These are phyloP conservation scores for Fusarium nanum DNA, from an alignment of 2,329 filamentous ascomycete genomes.

Conservation along the genomic window DNA sequence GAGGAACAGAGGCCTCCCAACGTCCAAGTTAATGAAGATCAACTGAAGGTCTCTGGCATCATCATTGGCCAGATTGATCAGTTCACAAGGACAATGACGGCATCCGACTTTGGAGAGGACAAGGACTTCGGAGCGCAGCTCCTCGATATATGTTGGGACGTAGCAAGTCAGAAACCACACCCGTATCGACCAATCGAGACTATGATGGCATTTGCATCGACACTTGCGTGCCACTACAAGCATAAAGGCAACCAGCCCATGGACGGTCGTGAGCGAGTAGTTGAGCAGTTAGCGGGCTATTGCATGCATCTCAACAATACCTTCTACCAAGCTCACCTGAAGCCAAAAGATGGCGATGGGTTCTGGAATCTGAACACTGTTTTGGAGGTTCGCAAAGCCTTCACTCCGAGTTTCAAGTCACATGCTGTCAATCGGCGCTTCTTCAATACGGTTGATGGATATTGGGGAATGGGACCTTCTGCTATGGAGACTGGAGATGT, in stretches of 20 bases:
- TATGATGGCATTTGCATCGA: conserved; percentile 11
- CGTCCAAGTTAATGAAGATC: neutral
- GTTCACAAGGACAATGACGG: conserved; percentile 1
- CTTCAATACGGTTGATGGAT: neutral
- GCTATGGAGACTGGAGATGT: conserved; percentile 4
- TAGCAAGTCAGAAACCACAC: neutral
- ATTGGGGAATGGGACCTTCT: conserved; percentile 5
- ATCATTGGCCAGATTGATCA: conserved; percentile 2
- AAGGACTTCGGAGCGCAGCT: neutral
- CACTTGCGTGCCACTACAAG: neutral
- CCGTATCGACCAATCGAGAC: neutral
- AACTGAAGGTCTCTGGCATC: neutral
- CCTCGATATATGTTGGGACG: conserved; percentile 5
- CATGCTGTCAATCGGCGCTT: conserved; percentile 8
- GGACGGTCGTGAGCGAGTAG: neutral
- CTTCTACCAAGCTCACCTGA: neutral
- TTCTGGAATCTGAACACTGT: conserved; percentile 7
- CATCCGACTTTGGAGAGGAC: neutral
- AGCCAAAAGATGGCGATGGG: neutral
- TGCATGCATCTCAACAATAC: neutral
- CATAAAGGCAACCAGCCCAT: neutral
- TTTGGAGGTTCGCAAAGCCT: neutral
- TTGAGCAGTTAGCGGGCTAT: conserved; percentile 11
- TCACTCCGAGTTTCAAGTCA: conserved; percentile 3
- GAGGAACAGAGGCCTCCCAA: neutral